Percentiles rank a stretch among this genome's conserved stretches.
phyloP scores from a whole-genome alignment of 2,329 filamentous ascomycete genomes.

The Endoconidiophora laricicola region DNA sequence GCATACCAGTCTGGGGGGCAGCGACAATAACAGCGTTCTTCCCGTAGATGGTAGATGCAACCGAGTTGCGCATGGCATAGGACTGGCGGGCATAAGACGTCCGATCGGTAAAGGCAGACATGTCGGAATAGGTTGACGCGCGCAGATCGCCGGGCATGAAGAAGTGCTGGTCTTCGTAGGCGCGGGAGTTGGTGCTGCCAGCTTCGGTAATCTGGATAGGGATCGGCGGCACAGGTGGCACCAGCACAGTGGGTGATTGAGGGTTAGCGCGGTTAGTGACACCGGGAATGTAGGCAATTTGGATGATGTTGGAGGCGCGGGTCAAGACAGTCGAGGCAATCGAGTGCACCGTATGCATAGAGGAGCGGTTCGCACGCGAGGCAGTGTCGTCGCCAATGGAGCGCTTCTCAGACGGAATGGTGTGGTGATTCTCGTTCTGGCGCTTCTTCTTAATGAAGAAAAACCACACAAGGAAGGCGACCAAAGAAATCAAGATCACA shows the following conservation, averaged over 20 bases:
- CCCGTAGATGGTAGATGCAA: slow-evolving; percentile 87
- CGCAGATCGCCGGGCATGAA: slow-evolving; percentile 83
- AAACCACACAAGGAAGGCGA: slow-evolving; percentile 71
- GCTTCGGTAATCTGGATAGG: slow-evolving; percentile 45
- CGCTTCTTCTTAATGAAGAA: slow-evolving; percentile 73
- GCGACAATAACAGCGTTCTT: slow-evolving; percentile 72
- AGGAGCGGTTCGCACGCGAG: slow-evolving; percentile 47
- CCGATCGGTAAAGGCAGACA: slow-evolving; percentile 46
- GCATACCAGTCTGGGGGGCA: slow-evolving; percentile 73
- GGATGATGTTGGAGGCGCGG: slow-evolving; percentile 94
- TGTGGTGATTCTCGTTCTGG: slow-evolving; percentile 33
- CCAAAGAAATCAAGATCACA: slow-evolving; percentile 52
- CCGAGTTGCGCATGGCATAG: slow-evolving; percentile 49
- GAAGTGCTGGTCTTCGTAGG: slow-evolving; percentile 68
- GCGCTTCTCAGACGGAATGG: slow-evolving; percentile 16
- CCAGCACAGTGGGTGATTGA: slow-evolving; percentile 62
- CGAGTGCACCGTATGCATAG: slow-evolving; percentile 73
- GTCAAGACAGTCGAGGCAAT: slow-evolving; percentile 93
- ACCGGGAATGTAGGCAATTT: slow-evolving; percentile 96
- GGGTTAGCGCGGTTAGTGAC: slow-evolving; percentile 83
- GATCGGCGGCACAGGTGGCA: slow-evolving; percentile 88
- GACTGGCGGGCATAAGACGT: slow-evolving; percentile 44
- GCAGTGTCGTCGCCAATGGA: slow-evolving; percentile 24
- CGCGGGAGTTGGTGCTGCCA: slow-evolving; percentile 30
- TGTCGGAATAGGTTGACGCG: slow-evolving; percentile 76